Percentiles rank a stretch among this genome's conserved stretches.
phyloP scores from a whole-genome alignment of 768 basidiomycete genomes.

The Hygrophoropsis aurantiaca region DNA sequence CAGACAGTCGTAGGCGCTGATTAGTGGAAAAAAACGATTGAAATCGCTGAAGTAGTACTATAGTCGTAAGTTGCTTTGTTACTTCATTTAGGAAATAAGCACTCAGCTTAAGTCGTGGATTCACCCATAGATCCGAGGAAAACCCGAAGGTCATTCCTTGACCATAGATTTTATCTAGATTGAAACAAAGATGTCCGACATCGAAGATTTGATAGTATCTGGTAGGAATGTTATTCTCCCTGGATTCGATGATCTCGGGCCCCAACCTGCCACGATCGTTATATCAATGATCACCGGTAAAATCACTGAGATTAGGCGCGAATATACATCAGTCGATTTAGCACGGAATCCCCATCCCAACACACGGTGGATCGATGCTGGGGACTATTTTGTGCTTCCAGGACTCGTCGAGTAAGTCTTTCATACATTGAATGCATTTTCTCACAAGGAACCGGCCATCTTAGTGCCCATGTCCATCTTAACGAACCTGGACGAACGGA shows the following conservation, averaged over 20 bases:
- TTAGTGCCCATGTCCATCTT: constrained; percentile 86
- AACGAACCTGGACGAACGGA: constrained; percentile 92
- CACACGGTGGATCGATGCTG: constrained; percentile 54
- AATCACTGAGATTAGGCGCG: constrained; percentile 49
- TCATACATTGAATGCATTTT: no score
- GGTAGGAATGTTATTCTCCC: constrained; percentile 62
- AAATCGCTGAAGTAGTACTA: no score
- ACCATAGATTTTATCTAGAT: no score
- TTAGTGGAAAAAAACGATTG: no score
- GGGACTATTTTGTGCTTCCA: constrained; percentile 62
- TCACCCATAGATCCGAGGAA: no score
- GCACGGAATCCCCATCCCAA: not conserved
- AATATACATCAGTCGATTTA: constrained; percentile 17
- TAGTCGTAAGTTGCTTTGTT: no score
- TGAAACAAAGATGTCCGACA: no score
- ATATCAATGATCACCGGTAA: constrained; percentile 58
- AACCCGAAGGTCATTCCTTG: no score
- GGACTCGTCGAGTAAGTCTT: constrained; percentile 74
- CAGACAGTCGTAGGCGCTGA: no score
- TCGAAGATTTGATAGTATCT: constrained; percentile 39
- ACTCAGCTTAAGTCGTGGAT: no score
- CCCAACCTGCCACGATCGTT: constrained; percentile 65
- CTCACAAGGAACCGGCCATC: no score
- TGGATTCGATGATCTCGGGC: constrained; percentile 35
- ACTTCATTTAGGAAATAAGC: no score